Conservation (phyloP, 495 filamentous ascomycete genomes). For the Penicillium macrosclerotiorum region DNA sequence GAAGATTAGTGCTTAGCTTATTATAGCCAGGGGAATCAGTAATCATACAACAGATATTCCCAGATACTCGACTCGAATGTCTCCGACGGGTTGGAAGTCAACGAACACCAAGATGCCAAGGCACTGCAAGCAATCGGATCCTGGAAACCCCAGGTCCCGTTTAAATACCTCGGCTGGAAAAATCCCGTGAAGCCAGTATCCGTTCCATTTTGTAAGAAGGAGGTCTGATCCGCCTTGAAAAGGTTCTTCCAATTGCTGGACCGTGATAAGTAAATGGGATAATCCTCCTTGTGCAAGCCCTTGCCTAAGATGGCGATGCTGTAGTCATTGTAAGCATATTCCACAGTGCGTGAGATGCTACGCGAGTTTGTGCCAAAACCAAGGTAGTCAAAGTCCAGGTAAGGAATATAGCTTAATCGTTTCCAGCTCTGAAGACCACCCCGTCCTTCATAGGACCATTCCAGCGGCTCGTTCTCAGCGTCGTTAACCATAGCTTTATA, state of each 20-base stretch:
- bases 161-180: slow-evolving; percentile 63
- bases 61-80: slow-evolving; percentile 71
- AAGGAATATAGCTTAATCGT: slow-evolving; percentile 63
- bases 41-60: slow-evolving; percentile 57
- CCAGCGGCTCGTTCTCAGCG: slow-evolving; percentile 70
- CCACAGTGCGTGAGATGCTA: slow-evolving; percentile 68
- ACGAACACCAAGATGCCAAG: slow-evolving; percentile 54
- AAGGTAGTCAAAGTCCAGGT: slow-evolving; percentile 65
- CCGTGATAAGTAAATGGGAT: slow-evolving; percentile 59
- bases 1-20: neutral
- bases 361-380: slow-evolving; percentile 70
- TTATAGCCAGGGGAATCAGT: neutral
- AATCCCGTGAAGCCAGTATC: slow-evolving; percentile 66
- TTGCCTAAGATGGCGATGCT: slow-evolving; percentile 61
- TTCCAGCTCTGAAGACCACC: slow-evolving; percentile 72
- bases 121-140: slow-evolving; percentile 67
- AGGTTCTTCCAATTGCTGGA: slow-evolving; percentile 68
- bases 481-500: slow-evolving; percentile 74
- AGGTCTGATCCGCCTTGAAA: slow-evolving; percentile 61
- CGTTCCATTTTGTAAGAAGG: slow-evolving; percentile 50
- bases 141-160: slow-evolving; percentile 67
- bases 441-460: slow-evolving; percentile 70
- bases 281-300: slow-evolving; percentile 49
- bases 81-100: slow-evolving; percentile 63
- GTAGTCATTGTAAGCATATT: slow-evolving; percentile 79